phyloP scores from a whole-genome alignment of 805 yeast genomes.

The Scheffersomyces ergatensis region DNA sequence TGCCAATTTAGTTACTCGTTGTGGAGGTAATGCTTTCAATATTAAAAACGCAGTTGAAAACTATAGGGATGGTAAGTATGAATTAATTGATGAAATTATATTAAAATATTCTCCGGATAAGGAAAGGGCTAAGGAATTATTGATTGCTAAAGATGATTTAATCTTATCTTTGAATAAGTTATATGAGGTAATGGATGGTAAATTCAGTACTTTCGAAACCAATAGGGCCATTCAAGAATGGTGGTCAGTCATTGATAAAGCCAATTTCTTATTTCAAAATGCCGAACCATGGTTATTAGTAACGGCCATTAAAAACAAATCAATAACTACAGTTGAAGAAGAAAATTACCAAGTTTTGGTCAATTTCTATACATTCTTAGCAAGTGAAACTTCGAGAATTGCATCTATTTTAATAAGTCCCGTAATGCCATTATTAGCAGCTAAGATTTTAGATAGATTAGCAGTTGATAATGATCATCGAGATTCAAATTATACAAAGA shows the following conservation, averaged over 20 bases:
- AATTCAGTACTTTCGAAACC: constrained; percentile 48
- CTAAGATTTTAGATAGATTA: constrained; percentile 57
- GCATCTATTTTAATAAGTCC: constrained; percentile 67
- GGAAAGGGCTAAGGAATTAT: constrained; percentile 11
- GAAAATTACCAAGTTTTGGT: constrained; percentile 12
- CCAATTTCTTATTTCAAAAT: constrained; percentile 66
- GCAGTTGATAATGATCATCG: constrained; percentile 49
- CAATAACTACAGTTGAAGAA: constrained; percentile 10
- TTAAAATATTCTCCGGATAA: constrained; percentile 7
- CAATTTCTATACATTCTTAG: constrained; percentile 57
- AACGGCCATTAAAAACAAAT: constrained; percentile 16
- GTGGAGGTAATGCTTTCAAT: constrained; percentile 68
- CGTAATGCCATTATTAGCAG: constrained; percentile 66
- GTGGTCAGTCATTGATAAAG: constrained; percentile 57
- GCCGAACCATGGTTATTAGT: constrained; percentile 73
- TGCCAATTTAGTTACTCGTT: constrained; percentile 74
- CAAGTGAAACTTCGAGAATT: constrained; percentile 71
- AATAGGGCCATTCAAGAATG: constrained; percentile 55
- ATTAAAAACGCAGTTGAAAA: constrained; percentile 43
- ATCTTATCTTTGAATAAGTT: constrained; percentile 31
- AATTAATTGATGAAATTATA: constrained; percentile 21
- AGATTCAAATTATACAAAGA: constrained; percentile 37
- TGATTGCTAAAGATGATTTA: constrained; percentile 19
- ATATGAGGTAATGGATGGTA: constrained; percentile 35
- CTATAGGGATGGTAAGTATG: constrained; percentile 17